Base-by-base conservation (phyloP, 2,329 filamentous ascomycete species). In the Trichoderma endophyticum region DNA sequence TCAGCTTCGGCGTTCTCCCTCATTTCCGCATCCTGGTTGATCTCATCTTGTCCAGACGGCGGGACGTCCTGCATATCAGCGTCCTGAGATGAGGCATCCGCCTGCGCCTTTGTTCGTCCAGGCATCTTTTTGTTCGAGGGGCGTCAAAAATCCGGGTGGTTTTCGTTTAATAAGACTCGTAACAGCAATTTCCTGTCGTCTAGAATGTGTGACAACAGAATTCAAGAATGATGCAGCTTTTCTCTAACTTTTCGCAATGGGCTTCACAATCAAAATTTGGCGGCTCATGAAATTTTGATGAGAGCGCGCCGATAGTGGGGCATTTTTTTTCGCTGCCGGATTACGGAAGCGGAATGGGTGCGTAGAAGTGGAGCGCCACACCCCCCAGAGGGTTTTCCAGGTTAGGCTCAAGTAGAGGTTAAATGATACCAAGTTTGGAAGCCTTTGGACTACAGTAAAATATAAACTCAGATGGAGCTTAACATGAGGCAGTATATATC, bases 61-160 rank as follows among this genome's bases (percentile, higher is more conserved):
- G 82, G 80, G 61, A 78, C 83, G 76, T 86, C 84, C 67, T 85
- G 81, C 85, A 86, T 86, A 74, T 77, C 77, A 72, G 78, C 78
- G 72, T 84, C 82, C 73, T 82, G 76, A 3, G 77, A 77, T 56
- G 75, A 75, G 65, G 77, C 70, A 70, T 76, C 77, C 9, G 79
- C 79, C n/a, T 75, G 70, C 68, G 79, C 79, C 72, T 80, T 84
- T 21, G 83, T 82, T 74, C 80, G 82, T 11, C 80, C 78, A 67
- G 83, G 80, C 84, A 85, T 85, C 61, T 75, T 78, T 61, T 43
- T 26, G n/a, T 62, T 32, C 8, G 8, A 14, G 12, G 11, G 5
- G 28, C n/a, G 14, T 59, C 18, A 24, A 32, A 1, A 48, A 39
- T 24, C 11, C 2, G 6, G 12, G 11, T 24, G 32, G 4, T 18